Conservation (phyloP, 371 early-diverging fungal species). For the Funneliformis caledonium region DNA sequence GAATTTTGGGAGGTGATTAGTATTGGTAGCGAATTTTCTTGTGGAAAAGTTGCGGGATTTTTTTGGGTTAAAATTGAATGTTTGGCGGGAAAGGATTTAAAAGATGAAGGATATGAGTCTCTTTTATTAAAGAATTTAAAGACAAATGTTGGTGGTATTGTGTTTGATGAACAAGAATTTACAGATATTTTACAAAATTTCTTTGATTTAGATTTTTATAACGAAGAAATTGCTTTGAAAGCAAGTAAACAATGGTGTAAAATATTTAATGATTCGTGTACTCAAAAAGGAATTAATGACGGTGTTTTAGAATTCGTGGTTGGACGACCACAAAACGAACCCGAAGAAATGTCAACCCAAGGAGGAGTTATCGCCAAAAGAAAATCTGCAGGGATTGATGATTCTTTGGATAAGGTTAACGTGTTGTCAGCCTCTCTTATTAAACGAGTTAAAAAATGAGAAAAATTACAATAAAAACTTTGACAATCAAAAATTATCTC, state of each 20-base stretch:
- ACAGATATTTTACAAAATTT: not conserved
- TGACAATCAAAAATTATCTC: too few species aligned
- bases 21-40: slow-evolving; percentile 77
- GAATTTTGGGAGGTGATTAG: slow-evolving; percentile 71
- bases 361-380: too few species aligned
- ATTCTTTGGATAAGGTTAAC: not conserved
- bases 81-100: not conserved
- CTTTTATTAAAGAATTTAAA: not conserved
- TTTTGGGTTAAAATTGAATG: slow-evolving; percentile 47
- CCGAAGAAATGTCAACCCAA: not conserved
- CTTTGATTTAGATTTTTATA: slow-evolving; percentile 7
- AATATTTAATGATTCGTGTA: not conserved
- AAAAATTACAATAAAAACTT: not conserved
- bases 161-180: not conserved
- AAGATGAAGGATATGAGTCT: not conserved
- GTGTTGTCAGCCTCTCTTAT: slow-evolving; percentile 22
- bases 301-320: not conserved
- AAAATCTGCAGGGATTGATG: too few species aligned
- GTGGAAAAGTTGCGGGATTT: slow-evolving; percentile 71
- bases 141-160: not conserved
- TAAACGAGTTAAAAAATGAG: slow-evolving; percentile 18
- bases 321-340: not conserved
- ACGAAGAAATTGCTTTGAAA: slow-evolving; percentile 14
- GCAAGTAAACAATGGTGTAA: slow-evolving; percentile 21
- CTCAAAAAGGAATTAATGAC: not conserved